Conservation (phyloP, 1,139 yeast genomes). For the Candida sanyaensis region DNA sequence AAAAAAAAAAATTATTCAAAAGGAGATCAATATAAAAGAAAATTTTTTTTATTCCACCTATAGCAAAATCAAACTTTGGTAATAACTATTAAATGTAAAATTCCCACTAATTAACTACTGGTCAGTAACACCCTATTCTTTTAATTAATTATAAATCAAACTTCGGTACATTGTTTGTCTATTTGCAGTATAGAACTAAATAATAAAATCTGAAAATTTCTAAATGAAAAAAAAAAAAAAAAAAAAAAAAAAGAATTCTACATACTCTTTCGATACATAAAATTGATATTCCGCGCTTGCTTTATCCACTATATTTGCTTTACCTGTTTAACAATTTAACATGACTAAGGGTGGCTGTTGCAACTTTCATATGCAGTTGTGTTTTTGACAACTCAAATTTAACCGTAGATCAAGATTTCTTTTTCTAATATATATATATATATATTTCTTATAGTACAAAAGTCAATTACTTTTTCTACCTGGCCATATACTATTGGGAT, state of each 20-base stretch:
- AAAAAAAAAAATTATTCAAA: too few relatives aligned
- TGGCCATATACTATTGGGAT: neutral
- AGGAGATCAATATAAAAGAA: too few relatives aligned
- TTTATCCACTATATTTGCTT: neutral
- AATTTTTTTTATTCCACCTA: neutral
- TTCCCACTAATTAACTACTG: neutral
- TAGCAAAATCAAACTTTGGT: too few relatives aligned
- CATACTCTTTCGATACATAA: constrained; percentile 3
- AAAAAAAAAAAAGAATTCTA: neutral
- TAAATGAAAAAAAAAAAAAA: too few relatives aligned
- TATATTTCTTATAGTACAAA: neutral
- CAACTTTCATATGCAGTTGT: neutral
- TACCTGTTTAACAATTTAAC: neutral
- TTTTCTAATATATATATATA: too few relatives aligned
- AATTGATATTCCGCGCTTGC: neutral
- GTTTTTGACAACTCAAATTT: neutral
- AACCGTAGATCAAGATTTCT: constrained; percentile 3
- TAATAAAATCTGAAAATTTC: too few relatives aligned
- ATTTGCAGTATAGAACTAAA: too few relatives aligned
- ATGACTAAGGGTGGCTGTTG: neutral
- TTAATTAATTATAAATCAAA: too few relatives aligned
- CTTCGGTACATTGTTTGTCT: too few relatives aligned
- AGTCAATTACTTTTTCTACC: too few relatives aligned
- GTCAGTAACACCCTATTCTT: too few relatives aligned
- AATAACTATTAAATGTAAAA: neutral